Evolutionary conservation across 2,329 filamentous ascomycete genomes (phyloP).

Genomic region (Trichoderma aggressivum): DNA sequence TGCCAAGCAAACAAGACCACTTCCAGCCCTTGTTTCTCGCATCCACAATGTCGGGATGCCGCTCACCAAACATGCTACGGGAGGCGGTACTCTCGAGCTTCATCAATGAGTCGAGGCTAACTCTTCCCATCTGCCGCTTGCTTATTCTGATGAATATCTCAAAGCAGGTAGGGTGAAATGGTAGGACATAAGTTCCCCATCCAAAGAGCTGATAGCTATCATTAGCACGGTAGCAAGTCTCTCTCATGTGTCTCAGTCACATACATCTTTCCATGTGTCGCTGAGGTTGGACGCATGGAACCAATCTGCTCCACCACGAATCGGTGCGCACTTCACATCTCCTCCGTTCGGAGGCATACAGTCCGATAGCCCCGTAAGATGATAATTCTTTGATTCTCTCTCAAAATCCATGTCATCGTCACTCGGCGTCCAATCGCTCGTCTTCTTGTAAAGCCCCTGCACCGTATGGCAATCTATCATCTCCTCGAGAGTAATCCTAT

Average conservation of each 20-base stretch:
- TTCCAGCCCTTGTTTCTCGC: constrained; percentile 5
- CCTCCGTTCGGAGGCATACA: constrained; percentile 16
- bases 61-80: not conserved
- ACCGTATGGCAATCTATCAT: constrained; percentile 28
- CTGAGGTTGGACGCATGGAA: not conserved
- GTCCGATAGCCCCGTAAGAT: constrained; percentile 24
- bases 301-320: constrained; percentile 1
- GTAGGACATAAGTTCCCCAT: constrained; percentile 19
- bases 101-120: constrained; percentile 24
- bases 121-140: constrained; percentile 17
- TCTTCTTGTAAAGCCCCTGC: constrained; percentile 28
- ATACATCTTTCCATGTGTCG: not conserved
- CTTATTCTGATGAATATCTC: constrained; percentile 29
- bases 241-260: not conserved
- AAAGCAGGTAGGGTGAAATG: constrained; percentile 31
- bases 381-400: not conserved
- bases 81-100: not conserved
- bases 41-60: not conserved
- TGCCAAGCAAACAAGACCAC: constrained; percentile 11
- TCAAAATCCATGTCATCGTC: constrained; percentile 26
- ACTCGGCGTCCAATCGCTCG: constrained; percentile 18
- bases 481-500: constrained; percentile 25
- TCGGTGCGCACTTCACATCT: not conserved
- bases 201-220: not conserved
- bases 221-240: not conserved